A percentile compares a stretch with the other conserved stretches of the same genome.
Conservation (phyloP, 257 asterid genomes). For the Petunia axillaris region DNA sequence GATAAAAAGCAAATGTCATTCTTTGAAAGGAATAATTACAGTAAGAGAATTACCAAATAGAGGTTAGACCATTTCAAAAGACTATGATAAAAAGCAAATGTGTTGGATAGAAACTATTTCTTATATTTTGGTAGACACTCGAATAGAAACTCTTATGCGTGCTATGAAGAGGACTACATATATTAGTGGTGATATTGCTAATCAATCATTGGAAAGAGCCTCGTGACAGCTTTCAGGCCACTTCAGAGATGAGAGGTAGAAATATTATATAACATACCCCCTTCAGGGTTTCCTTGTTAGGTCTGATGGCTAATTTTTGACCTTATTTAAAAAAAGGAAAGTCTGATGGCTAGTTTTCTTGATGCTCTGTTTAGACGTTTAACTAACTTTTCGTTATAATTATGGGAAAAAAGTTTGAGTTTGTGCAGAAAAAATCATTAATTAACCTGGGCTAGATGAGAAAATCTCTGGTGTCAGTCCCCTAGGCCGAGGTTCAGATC, state of each 20-base stretch:
- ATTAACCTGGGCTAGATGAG: slow-evolving; percentile 2
- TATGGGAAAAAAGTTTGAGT: neutral
- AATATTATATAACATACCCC: neutral
- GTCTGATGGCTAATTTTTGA: neutral
- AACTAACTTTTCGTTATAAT: neutral
- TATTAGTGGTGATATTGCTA: slow-evolving; percentile 12
- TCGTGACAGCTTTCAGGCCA: neutral
- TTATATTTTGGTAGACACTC: neutral
- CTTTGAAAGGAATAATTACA: too few species aligned
- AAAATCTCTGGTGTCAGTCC: slow-evolving; percentile 4
- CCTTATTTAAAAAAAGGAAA: neutral
- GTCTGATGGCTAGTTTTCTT: slow-evolving; percentile 8
- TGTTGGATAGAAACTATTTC: too few species aligned
- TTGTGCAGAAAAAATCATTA: slow-evolving; percentile 26
- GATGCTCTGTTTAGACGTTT: slow-evolving; percentile 1
- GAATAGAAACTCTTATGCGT: neutral
- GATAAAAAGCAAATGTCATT: too few species aligned
- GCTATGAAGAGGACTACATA: neutral
- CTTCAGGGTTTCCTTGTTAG: slow-evolving; percentile 10
- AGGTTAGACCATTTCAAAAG: too few species aligned
- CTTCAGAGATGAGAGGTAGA: slow-evolving; percentile 2
- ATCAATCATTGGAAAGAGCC: slow-evolving; percentile 15
- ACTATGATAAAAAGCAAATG: too few species aligned
- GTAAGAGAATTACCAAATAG: too few species aligned
- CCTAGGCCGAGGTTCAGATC: neutral